Evolutionary conservation across 2,329 filamentous ascomycete species (phyloP).

Genomic region (Bretziella fagacearum): DNA sequence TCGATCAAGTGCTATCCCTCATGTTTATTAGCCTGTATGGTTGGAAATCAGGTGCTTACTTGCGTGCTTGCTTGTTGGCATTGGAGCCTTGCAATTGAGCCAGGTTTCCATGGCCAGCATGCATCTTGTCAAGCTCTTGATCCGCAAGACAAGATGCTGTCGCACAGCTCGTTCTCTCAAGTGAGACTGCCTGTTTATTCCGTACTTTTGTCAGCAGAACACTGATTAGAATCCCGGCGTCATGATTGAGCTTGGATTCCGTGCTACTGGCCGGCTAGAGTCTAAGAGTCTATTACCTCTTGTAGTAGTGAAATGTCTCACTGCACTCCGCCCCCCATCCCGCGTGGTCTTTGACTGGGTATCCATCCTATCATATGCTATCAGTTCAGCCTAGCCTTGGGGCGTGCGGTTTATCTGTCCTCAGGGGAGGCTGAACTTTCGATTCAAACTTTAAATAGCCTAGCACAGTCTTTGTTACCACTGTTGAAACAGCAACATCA

Average conservation of each 20-base stretch:
- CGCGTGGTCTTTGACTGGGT: neutral
- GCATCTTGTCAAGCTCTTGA: neutral
- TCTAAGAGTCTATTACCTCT: too few species aligned
- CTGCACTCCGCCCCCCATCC: slow-evolving; percentile 1
- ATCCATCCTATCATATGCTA: slow-evolving; percentile 4
- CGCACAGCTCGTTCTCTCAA: neutral
- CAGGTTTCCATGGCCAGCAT: neutral
- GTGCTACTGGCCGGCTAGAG: too few species aligned
- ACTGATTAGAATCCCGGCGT: too few species aligned
- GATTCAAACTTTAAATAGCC: slow-evolving; percentile 11
- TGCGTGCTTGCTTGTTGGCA: too few species aligned
- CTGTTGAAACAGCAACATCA: slow-evolving; percentile 1
- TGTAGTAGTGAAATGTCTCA: neutral
- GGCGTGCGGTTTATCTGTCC: slow-evolving; percentile 15
- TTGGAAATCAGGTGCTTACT: too few species aligned
- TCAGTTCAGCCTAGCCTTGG: slow-evolving; percentile 13
- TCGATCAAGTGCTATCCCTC: neutral
- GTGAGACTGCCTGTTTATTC: slow-evolving; percentile 11
- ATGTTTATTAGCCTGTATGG: too few species aligned
- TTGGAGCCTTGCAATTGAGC: too few species aligned
- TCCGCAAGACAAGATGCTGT: neutral
- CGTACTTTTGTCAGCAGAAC: neutral
- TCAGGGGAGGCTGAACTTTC: slow-evolving; percentile 14
- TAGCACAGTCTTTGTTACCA: slow-evolving; percentile 5
- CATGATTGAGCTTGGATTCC: too few species aligned